Percentiles rank a stretch among this genome's conserved stretches.
Conservation (phyloP, 768 basidiomycete genomes). For the Collybia sp. region DNA sequence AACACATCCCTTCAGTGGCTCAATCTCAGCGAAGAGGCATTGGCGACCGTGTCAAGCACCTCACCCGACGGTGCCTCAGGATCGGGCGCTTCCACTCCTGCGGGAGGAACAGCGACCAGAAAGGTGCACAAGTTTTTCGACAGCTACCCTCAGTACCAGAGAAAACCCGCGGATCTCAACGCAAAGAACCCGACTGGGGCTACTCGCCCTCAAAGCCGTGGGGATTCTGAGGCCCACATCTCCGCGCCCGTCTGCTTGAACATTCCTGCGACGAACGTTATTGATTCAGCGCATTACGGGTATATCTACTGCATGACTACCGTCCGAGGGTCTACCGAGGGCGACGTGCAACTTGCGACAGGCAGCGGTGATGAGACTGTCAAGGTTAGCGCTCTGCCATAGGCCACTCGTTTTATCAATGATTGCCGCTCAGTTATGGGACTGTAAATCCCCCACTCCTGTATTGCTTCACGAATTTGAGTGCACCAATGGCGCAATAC, state of each 20-base stretch:
- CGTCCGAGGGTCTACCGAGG: constrained; percentile 19
- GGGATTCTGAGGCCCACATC: constrained; percentile 20
- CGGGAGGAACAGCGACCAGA: constrained; percentile 22
- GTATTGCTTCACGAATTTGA: constrained; percentile 60
- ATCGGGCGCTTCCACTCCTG: constrained; percentile 34
- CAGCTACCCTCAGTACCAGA: constrained; percentile 73
- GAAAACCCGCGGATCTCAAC: constrained; percentile 61
- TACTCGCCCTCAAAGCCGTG: constrained; percentile 27
- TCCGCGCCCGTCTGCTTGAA: constrained; percentile 36
- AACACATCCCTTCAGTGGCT: constrained; percentile 93
- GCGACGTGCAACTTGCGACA: constrained; percentile 55
- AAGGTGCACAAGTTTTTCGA: constrained; percentile 90
- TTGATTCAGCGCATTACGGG: constrained; percentile 90
- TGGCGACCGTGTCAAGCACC: constrained; percentile 7
- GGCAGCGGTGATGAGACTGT: constrained; percentile 91
- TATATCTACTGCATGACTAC: constrained; percentile 83
- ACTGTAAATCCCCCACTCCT: constrained; percentile 41
- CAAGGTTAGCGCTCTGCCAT: constrained; percentile 45
- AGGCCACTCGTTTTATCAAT: not conserved
- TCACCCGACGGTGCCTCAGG: constrained; percentile 11
- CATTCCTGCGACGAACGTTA: constrained; percentile 65
- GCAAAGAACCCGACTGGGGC: constrained; percentile 48
- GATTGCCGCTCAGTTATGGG: constrained; percentile 53
- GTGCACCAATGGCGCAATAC: constrained; percentile 73
- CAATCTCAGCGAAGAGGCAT: constrained; percentile 36